These are phyloP conservation scores for Brasilioporus rufonigricans DNA, from an alignment of 768 basidiomycete genomes.

Conservation along the genomic window DNA sequence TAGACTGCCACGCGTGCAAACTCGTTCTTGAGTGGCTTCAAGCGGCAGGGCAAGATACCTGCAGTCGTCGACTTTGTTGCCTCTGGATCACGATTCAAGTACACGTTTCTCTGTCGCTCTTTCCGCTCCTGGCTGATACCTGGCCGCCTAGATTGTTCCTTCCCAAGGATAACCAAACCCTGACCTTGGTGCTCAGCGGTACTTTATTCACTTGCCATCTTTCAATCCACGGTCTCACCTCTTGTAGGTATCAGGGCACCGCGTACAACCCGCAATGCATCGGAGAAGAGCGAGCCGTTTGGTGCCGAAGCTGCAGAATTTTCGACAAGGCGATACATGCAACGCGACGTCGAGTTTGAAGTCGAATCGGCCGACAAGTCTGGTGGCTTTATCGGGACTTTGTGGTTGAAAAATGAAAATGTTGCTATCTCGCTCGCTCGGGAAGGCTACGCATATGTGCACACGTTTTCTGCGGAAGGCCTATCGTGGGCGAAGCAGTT, in stretches of 20 bases:
- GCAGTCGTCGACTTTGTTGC: slow-evolving; percentile 94
- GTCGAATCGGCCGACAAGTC: slow-evolving; percentile 90
- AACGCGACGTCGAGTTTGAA: slow-evolving; percentile 92
- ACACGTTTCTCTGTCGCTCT: slow-evolving; percentile 14
- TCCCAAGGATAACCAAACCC: slow-evolving; percentile 88
- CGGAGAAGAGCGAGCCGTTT: slow-evolving; percentile 88
- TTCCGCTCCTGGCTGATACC: not conserved
- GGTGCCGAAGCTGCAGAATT: slow-evolving; percentile 83
- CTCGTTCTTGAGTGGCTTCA: slow-evolving; percentile 89
- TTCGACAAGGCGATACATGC: slow-evolving; percentile 78
- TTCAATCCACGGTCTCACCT: slow-evolving; percentile 4
- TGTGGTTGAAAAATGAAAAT: slow-evolving; percentile 85
- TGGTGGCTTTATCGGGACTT: slow-evolving; percentile 90
- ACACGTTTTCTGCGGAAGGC: slow-evolving; percentile 82
- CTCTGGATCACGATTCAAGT: slow-evolving; percentile 96
- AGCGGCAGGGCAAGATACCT: slow-evolving; percentile 77
- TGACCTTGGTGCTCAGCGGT: slow-evolving; percentile 92
- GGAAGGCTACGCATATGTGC: slow-evolving; percentile 88
- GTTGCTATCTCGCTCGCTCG: slow-evolving; percentile 78
- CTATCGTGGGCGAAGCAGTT: slow-evolving; percentile 79
- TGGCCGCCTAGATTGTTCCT: slow-evolving; percentile 59
- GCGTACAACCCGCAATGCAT: slow-evolving; percentile 72
- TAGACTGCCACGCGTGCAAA: slow-evolving; percentile 72
- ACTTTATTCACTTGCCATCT: slow-evolving; percentile 1
- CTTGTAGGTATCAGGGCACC: slow-evolving; percentile 84